Conservation (phyloP, 805 yeast genomes). For the Maudiozyma saulgeensis region DNA sequence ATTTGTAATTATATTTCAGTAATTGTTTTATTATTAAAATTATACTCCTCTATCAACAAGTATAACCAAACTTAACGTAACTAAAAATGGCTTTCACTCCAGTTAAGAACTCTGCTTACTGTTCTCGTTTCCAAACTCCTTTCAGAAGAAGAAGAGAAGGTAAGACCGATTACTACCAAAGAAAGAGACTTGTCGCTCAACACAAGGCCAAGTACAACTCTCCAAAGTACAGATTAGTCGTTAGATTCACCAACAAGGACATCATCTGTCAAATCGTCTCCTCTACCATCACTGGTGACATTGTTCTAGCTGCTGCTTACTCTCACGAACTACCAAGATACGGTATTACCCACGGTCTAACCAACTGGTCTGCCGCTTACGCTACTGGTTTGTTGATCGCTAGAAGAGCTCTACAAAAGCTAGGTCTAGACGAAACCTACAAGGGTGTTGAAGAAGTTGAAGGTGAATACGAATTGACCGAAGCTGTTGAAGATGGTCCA, state of each 20-base stretch:
- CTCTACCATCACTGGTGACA: constrained; percentile 94
- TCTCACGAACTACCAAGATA: constrained; percentile 96
- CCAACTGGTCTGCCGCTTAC: constrained; percentile 99
- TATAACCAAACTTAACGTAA: background rate
- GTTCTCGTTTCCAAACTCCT: constrained; percentile 99
- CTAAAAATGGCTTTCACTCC: constrained; percentile 50
- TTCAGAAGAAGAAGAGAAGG: constrained; percentile 99
- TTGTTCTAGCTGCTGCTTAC: constrained; percentile 95
- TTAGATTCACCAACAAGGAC: constrained; percentile 99
- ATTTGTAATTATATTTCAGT: too few relatives aligned
- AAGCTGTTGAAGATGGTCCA: constrained; percentile 99
- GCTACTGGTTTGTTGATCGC: constrained; percentile 97
- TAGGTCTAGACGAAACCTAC: constrained; percentile 97
- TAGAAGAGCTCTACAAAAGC: constrained; percentile 96
- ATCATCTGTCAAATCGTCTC: constrained; percentile 96
- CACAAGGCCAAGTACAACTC: constrained; percentile 99
- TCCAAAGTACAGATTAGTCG: constrained; percentile 99
- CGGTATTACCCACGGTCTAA: constrained; percentile 97
- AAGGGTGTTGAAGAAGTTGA: constrained; percentile 97
- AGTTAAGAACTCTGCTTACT: constrained; percentile 84
- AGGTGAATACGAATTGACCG: constrained; percentile 97
- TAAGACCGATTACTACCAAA: constrained; percentile 99
- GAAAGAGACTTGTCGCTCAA: constrained; percentile 98
- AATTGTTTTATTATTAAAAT: background rate
- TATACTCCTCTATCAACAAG: background rate